Evolutionary conservation across 768 basidiomycete genomes (phyloP).

Genomic region (Hortiboletus flavorubellus): DNA sequence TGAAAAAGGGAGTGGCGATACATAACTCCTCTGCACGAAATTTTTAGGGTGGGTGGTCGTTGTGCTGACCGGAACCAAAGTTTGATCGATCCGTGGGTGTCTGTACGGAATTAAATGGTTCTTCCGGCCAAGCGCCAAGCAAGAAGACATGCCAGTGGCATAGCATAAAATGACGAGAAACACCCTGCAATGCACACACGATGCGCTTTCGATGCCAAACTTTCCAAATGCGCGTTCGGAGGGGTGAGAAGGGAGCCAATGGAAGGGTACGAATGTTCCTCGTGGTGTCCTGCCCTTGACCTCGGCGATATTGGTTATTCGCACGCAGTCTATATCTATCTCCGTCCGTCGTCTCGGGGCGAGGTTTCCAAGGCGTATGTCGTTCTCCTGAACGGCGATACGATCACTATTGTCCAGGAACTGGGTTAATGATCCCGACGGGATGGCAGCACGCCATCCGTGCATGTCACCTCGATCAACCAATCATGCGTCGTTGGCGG

Average conservation of each 20-base stretch:
- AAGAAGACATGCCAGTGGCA: neutral
- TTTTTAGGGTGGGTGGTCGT: slow-evolving; percentile 10
- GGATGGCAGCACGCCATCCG: slow-evolving; percentile 6
- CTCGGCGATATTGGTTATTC: slow-evolving; percentile 6
- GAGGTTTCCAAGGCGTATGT: slow-evolving; percentile 1
- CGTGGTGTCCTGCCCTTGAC: slow-evolving; percentile 25
- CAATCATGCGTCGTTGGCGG: slow-evolving; percentile 2
- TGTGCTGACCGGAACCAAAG: neutral
- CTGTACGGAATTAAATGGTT: slow-evolving; percentile 8
- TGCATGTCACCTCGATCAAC: slow-evolving; percentile 2
- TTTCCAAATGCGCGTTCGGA: slow-evolving; percentile 22
- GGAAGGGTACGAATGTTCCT: slow-evolving; percentile 13
- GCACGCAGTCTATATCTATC: slow-evolving; percentile 10
- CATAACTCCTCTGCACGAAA: neutral
- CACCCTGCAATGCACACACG: slow-evolving; percentile 1
- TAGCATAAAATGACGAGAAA: slow-evolving; percentile 9
- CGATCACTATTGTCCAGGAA: slow-evolving; percentile 8
- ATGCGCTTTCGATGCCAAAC: slow-evolving; percentile 25
- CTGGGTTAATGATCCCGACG: neutral
- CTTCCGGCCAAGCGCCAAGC: neutral
- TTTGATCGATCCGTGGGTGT: neutral
- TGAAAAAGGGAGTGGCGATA: slow-evolving; percentile 16
- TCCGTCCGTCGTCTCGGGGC: slow-evolving; percentile 9
- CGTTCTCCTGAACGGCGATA: slow-evolving; percentile 2
- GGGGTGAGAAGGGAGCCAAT: slow-evolving; percentile 4